These are phyloP conservation scores for Heterobasidion irregulare DNA, from an alignment of 1,284 basidiomycete genomes.

Conservation along the genomic window DNA sequence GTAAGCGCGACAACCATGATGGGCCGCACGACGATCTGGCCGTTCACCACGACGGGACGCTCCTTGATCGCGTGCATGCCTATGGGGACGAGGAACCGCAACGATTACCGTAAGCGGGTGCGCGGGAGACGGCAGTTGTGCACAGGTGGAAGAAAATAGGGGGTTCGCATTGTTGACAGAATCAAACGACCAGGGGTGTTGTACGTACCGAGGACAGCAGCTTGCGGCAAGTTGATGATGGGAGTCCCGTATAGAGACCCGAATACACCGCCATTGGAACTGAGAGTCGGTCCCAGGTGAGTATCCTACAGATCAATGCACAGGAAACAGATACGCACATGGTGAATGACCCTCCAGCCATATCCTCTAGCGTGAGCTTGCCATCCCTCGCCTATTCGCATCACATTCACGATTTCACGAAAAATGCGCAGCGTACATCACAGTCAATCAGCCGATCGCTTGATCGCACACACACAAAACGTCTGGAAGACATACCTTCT, in stretches of 20 bases:
- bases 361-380: slow-evolving; percentile 93
- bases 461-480: background rate
- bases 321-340: slow-evolving; percentile 50
- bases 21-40: slow-evolving; percentile 91
- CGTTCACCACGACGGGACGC: slow-evolving; percentile 86
- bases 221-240: slow-evolving; percentile 94
- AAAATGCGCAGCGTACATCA: background rate
- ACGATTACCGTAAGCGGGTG: background rate
- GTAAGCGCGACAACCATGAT: slow-evolving; percentile 96
- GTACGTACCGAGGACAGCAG: slow-evolving; percentile 78
- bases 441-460: background rate
- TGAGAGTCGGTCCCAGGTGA: slow-evolving; percentile 19
- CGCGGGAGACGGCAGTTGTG: background rate
- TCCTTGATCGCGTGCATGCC: slow-evolving; percentile 98
- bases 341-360: slow-evolving; percentile 96
- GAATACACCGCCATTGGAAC: slow-evolving; percentile 98
- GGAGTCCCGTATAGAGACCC: slow-evolving; percentile 96
- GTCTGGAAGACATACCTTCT: slow-evolving; percentile 56
- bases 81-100: slow-evolving; percentile 13
- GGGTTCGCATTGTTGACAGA: background rate
- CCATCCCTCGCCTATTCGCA: slow-evolving; percentile 74
- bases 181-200: background rate
- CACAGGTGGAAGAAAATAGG: background rate
- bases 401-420: background rate
- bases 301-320: too few species aligned